Evolutionary conservation across 441 rosid species (phyloP), one percentile per base, ranked within the genome.

Genomic region (Brassica balearica): DNA sequence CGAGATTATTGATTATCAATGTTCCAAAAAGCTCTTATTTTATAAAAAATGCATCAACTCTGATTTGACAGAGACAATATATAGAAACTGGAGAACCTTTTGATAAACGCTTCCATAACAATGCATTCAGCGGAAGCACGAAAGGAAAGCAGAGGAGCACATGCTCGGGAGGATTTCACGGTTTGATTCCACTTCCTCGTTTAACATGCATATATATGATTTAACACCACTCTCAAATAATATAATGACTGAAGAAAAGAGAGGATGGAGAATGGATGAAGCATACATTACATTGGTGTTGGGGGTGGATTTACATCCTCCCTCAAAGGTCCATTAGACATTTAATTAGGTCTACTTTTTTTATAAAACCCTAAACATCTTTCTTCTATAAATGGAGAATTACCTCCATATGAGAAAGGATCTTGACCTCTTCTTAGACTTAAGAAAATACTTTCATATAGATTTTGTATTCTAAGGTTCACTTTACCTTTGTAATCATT

Each of bases 81-180:
- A 25, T 25, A 25, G 27, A 97, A 95, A 78, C 78, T 95, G 88
- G 99, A 95, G 83, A 95, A 95, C 83, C 98, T 95, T 74, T 70
- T 95, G 87, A 95, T 95, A 81, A 95, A 95, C 83, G 99, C 99
- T n/a, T 87, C 92, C 60, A 85, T 95, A 82, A 93, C 99, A 65
- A 95, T 95, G 99, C 96, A 93, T 79, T 95, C 99, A 83, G 99
- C 99, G 9, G 99, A 95, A 87, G 97, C 98, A n/a, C 81, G 99
- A 80, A 93, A 95, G 82, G 98, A 95, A 84, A 95, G 99, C 88
- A 88, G 97, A 87, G 99, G 99, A 70, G 99, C 99, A 68, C 98
- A 95, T 86, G 97, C 97, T 48, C 95, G 99, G 58, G 99, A 95
- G 92, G 99, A 95, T 83, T 95, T 91, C 76, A 88, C 95, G 77